Evolutionary conservation across 768 basidiomycete species (phyloP).

Genomic region (Boletus rubroflammeus): DNA sequence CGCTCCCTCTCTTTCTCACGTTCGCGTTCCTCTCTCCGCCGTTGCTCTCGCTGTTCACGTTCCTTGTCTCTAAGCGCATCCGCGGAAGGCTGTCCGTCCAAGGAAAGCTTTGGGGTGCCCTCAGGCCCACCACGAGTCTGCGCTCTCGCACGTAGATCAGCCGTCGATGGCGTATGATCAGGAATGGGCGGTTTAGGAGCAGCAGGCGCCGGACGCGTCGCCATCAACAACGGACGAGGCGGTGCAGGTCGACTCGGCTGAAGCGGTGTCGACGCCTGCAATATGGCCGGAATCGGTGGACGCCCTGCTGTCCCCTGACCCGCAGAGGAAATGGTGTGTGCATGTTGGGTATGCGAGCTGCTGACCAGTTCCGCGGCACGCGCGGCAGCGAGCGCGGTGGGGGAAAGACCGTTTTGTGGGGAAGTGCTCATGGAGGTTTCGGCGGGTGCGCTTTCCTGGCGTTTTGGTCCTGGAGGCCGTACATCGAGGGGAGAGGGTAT

Average conservation of each 20-base stretch:
- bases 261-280: constrained; percentile 35
- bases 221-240: constrained; percentile 59
- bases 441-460: constrained; percentile 46
- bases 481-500: constrained; percentile 35
- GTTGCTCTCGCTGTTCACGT: constrained; percentile 36
- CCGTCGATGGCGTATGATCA: constrained; percentile 57
- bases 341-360: constrained; percentile 41
- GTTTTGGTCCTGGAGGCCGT: constrained; percentile 36
- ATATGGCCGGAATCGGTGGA: constrained; percentile 24
- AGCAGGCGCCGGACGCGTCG: constrained; percentile 52
- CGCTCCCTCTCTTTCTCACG: constrained; percentile 33
- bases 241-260: constrained; percentile 67
- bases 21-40: constrained; percentile 37
- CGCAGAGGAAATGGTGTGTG: constrained; percentile 39
- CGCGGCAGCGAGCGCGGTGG: constrained; percentile 47
- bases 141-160: constrained; percentile 62
- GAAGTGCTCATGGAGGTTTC: constrained; percentile 29
- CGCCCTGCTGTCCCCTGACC: constrained; percentile 27
- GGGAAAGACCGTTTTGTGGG: constrained; percentile 36
- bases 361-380: constrained; percentile 64
- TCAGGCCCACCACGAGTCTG: constrained; percentile 54
- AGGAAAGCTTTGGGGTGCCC: constrained; percentile 29
- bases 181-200: constrained; percentile 39
- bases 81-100: constrained; percentile 40
- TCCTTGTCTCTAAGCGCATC: constrained; percentile 35